Percentiles rank a stretch among this genome's conserved stretches.
Conservation (phyloP, 164 flowering plant species). For the Macadamia integrifolia region DNA sequence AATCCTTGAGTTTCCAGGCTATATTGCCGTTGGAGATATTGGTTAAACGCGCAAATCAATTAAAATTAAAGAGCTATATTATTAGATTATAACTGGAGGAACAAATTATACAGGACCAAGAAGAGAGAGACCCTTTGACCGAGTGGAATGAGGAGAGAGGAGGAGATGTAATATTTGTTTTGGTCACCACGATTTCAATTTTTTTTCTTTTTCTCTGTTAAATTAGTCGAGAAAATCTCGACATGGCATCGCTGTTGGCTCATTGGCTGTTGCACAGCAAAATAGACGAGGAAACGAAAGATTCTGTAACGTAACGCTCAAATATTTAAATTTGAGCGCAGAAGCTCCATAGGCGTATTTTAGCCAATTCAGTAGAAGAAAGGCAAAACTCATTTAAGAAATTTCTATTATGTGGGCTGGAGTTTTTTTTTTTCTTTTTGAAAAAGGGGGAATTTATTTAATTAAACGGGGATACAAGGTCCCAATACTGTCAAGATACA, state of each 20-base stretch:
- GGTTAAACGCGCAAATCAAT: not conserved
- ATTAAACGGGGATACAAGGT: no score
- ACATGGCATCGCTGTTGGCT: no score
- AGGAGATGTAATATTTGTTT: no score
- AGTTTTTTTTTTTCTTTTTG: no score
- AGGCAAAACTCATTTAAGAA: no score
- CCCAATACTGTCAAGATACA: no score
- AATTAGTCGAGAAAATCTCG: no score
- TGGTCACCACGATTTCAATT: not conserved
- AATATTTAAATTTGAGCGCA: not conserved
- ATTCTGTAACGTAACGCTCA: not conserved
- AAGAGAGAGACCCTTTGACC: not conserved
- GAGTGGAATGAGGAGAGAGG: not conserved
- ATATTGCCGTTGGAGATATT: constrained; percentile 5
- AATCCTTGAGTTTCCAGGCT: not conserved
- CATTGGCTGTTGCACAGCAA: no score
- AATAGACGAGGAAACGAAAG: no score
- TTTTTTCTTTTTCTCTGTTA: not conserved
- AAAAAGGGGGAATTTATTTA: no score
- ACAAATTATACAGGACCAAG: no score
- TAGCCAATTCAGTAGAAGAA: not conserved
- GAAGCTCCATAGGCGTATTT: not conserved
- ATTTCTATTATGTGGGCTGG: no score
- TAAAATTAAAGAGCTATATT: not conserved
- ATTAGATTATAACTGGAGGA: not conserved